Evolutionary conservation across 2,329 filamentous ascomycete genomes (phyloP).

Genomic region (Alternaria burnsii): DNA sequence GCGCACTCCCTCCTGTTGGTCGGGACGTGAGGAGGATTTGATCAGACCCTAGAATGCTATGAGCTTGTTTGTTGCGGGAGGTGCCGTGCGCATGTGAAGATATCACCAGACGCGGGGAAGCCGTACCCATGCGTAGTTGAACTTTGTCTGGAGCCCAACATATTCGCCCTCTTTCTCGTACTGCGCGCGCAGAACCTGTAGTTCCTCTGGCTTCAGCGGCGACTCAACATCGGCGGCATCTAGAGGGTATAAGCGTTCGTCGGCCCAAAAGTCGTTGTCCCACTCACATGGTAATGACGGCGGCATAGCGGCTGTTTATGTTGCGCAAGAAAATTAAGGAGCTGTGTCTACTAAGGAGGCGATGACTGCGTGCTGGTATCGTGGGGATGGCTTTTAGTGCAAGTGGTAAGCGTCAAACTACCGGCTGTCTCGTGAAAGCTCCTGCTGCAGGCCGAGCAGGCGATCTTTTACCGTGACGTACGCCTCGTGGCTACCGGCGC

Average conservation of each 20-base stretch:
- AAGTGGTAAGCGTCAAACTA: conserved; percentile 7
- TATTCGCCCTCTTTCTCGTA: conserved; percentile 98
- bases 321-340: conserved; percentile 4
- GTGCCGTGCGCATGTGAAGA: conserved; percentile 1
- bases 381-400: not conserved
- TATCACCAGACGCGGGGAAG: conserved; percentile 6
- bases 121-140: conserved; percentile 98
- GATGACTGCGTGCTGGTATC: not conserved
- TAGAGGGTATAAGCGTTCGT: conserved; percentile 55
- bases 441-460: conserved; percentile 16
- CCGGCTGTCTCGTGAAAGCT: conserved; percentile 32
- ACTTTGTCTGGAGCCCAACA: conserved; percentile 97
- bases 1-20: conserved; percentile 94
- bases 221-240: conserved; percentile 98
- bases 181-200: conserved; percentile 89
- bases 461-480: conserved; percentile 44
- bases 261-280: conserved; percentile 13
- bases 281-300: conserved; percentile 50
- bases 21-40: conserved; percentile 82
- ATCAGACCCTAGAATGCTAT: conserved; percentile 76
- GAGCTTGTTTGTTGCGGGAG: conserved; percentile 12
- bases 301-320: conserved; percentile 35
- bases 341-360: not conserved
- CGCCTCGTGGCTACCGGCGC: conserved; percentile 33
- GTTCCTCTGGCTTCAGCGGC: conserved; percentile 88